Evolutionary conservation across 768 basidiomycete genomes (phyloP).

Genomic region (Udeniomyces megalosporus): DNA sequence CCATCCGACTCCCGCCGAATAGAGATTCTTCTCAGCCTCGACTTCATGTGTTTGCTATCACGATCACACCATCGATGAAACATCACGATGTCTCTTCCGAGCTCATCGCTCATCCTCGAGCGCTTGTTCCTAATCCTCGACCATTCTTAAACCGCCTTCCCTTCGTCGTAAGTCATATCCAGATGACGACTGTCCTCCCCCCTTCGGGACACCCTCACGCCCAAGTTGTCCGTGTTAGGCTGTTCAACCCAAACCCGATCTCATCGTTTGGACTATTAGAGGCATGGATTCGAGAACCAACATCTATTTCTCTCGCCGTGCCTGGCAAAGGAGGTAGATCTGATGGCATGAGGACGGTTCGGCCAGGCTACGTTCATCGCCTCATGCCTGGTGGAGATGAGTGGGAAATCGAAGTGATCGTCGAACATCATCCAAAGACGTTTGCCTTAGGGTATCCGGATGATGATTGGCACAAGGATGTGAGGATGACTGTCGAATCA

Average conservation of each 20-base stretch:
- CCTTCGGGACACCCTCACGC: neutral
- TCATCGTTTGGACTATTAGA: constrained; percentile 12
- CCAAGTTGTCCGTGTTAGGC: constrained; percentile 26
- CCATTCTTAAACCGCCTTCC: neutral
- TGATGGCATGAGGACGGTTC: constrained; percentile 32
- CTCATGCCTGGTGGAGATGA: constrained; percentile 1
- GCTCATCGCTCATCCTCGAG: neutral
- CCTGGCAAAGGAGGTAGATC: constrained; percentile 18
- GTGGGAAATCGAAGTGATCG: neutral
- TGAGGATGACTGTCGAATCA: neutral
- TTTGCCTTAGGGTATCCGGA: too few relatives aligned
- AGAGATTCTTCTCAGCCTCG: neutral
- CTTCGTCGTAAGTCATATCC: neutral
- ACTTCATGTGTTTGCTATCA: constrained; percentile 12
- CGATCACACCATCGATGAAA: neutral
- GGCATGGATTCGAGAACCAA: too few relatives aligned
- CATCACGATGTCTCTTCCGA: too few relatives aligned
- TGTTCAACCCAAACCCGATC: constrained; percentile 39
- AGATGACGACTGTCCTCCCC: too few relatives aligned
- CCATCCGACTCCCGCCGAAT: neutral
- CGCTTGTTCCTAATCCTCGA: neutral
- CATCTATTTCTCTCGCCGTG: too few relatives aligned
- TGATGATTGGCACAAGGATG: too few relatives aligned
- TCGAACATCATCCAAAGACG: neutral
- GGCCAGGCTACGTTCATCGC: constrained; percentile 30